Conservation (phyloP, 225 moss, liverwort and hornwort genomes). For the Bryum argenteum region DNA sequence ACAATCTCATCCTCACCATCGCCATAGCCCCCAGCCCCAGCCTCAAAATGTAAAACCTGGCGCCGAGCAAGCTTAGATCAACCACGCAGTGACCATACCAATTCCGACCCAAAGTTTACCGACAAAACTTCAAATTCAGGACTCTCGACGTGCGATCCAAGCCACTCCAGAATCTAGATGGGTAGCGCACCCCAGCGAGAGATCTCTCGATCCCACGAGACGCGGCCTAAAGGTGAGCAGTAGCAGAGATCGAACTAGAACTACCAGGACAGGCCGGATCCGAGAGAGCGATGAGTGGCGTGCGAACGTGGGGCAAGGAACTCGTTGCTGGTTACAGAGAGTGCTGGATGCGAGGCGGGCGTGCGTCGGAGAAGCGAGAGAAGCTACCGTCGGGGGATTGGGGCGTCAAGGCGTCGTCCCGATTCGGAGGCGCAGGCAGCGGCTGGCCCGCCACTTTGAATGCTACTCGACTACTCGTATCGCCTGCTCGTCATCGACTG, state of each 20-base stretch:
- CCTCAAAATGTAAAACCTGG: no score
- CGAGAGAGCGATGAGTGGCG: no score
- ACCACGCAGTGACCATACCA: constrained; percentile 38
- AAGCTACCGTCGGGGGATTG: no score
- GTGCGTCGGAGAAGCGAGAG: not conserved
- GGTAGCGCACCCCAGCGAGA: no score
- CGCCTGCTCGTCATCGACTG: no score
- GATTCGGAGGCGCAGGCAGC: no score
- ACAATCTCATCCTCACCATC: constrained; percentile 5
- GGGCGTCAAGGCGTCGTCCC: no score
- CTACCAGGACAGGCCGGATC: no score
- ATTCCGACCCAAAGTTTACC: no score
- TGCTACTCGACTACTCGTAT: not conserved
- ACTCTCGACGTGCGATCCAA: not conserved
- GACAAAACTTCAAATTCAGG: not conserved
- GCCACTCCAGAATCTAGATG: not conserved
- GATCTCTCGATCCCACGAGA: no score
- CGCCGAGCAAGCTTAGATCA: constrained; percentile 3
- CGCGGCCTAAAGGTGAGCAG: no score
- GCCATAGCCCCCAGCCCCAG: constrained; percentile 17
- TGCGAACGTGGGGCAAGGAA: not conserved
- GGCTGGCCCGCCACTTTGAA: not conserved
- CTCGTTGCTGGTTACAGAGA: not conserved
- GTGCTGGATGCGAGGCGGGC: not conserved
- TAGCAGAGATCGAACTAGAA: no score